Conservation (phyloP, 73 alveolate species). For the Paramecium sonneborni region DNA sequence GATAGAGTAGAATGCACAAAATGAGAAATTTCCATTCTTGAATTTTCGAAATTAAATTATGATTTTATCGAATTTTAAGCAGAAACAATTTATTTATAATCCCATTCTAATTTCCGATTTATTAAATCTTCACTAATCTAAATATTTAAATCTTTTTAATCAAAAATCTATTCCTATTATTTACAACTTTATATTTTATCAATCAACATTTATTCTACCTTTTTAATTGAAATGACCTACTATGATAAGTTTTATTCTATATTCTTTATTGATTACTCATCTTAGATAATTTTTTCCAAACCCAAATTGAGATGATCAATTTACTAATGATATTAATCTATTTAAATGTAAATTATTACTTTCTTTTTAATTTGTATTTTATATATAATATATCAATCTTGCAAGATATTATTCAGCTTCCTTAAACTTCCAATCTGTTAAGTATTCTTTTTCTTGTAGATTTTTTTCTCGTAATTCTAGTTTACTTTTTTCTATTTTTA, state of each 20-base stretch:
- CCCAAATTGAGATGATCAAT: neutral
- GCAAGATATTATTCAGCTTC: neutral
- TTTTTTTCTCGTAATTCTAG: neutral
- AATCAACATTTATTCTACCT: neutral
- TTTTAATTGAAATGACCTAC: neutral
- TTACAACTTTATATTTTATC: neutral
- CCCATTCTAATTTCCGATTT: neutral
- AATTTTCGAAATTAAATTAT: neutral
- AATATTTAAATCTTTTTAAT: constrained; percentile 16
- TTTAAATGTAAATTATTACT: neutral
- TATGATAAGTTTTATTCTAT: neutral
- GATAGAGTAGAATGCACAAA: neutral
- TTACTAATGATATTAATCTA: constrained; percentile 12
- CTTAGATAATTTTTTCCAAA: neutral
- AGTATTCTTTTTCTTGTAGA: neutral
- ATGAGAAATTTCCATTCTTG: neutral
- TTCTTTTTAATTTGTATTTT: neutral
- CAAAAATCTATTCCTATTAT: neutral
- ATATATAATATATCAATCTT: neutral
- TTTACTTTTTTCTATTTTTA: neutral
- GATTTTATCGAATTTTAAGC: neutral
- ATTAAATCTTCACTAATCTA: constrained; percentile 38
- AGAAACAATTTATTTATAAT: neutral
- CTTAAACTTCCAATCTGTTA: neutral
- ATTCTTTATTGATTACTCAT: neutral